These are phyloP conservation scores for Eucalyptus tenuipes DNA, from an alignment of 345 rosid species.

Conservation along the genomic window DNA sequence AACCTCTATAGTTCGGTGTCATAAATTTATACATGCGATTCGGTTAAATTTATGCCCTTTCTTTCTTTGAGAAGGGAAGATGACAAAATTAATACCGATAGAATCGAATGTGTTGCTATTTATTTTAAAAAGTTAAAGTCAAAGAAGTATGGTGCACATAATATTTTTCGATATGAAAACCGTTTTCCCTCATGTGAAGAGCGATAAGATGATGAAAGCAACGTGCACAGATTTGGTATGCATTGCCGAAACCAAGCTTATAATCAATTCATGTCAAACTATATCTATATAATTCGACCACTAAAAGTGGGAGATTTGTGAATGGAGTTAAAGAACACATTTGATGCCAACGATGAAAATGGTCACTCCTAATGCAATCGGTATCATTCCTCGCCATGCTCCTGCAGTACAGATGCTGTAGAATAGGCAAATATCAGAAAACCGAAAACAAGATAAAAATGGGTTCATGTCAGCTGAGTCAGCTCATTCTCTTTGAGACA, in stretches of 20 bases:
- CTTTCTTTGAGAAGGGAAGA: background rate
- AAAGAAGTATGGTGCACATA: background rate
- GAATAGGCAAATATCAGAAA: background rate
- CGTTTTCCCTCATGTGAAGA: background rate
- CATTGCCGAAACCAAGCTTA: background rate
- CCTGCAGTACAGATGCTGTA: background rate
- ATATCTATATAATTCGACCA: no score
- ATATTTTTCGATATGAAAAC: background rate
- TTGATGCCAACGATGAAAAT: no score
- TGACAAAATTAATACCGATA: background rate
- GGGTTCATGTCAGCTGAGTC: background rate
- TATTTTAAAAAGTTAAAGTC: background rate
- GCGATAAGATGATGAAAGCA: background rate
- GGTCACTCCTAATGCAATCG: background rate
- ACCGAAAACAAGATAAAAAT: no score
- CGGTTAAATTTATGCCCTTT: rapidly evolving
- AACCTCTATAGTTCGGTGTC: background rate
- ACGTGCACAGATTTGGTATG: background rate
- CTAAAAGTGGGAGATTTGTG: no score
- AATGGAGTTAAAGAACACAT: no score
- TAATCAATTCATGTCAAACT: no score
- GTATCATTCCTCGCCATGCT: background rate
- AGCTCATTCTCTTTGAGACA: background rate
- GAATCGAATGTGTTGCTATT: background rate
- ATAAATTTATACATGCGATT: background rate